phyloP scores from a whole-genome alignment of 257 asterid genomes.

The Jacaranda mimosifolia region DNA sequence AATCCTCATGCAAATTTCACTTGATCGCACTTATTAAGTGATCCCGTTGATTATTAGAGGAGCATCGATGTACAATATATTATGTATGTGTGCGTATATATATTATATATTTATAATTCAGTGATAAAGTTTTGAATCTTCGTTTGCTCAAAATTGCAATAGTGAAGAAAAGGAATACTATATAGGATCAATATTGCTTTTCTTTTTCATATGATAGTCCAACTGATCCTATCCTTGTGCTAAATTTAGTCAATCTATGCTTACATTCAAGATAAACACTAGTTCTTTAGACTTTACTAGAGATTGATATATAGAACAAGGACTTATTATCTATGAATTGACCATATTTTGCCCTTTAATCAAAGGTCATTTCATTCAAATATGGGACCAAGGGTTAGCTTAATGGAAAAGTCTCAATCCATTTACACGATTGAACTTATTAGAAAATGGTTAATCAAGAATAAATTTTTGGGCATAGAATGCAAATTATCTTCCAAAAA shows the following conservation, averaged over 20 bases:
- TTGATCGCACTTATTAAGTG: too few species aligned
- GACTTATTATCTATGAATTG: slow-evolving; percentile 10
- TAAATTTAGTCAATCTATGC: slow-evolving; percentile 21
- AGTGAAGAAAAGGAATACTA: not conserved
- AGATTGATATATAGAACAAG: not conserved
- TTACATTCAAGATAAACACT: slow-evolving; percentile 4
- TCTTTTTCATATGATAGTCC: not conserved
- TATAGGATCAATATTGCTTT: not conserved
- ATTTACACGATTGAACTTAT: not conserved
- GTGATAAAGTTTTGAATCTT: not conserved
- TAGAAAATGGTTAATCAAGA: not conserved
- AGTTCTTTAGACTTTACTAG: not conserved
- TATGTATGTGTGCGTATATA: too few species aligned
- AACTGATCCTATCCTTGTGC: not conserved
- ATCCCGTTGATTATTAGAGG: too few species aligned
- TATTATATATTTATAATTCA: too few species aligned
- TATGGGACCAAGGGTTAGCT: slow-evolving; percentile 1
- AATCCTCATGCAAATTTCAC: too few species aligned
- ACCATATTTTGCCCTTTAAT: slow-evolving; percentile 12
- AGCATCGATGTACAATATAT: too few species aligned
- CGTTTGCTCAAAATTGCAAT: slow-evolving; percentile 9
- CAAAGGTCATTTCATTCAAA: slow-evolving; percentile 6
- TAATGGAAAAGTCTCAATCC: not conserved
- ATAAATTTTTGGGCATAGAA: not conserved
- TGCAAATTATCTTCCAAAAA: not conserved